phyloP scores from a whole-genome alignment of 2,329 filamentous ascomycete genomes.

The Neonectria neomacrospora region DNA sequence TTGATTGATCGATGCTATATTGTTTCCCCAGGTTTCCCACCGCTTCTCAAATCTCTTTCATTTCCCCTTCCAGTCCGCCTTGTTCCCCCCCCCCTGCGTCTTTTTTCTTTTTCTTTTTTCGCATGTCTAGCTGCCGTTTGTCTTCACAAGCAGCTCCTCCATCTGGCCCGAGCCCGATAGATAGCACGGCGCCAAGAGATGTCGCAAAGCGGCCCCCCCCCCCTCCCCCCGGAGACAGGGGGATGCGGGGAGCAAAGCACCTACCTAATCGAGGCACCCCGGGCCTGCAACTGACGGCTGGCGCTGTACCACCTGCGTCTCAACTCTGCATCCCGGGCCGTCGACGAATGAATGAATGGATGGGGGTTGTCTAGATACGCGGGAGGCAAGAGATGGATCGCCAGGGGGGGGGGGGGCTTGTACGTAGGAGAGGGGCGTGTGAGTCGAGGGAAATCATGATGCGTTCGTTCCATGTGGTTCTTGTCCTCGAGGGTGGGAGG shows the following conservation, averaged over 20 bases:
- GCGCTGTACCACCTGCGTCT: not conserved
- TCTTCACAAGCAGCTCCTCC: not conserved
- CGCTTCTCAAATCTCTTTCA: not conserved
- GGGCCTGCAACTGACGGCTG: not conserved
- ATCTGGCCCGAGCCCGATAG: too few relatives aligned
- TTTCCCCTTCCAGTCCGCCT: not conserved
- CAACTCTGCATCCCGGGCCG: too few relatives aligned
- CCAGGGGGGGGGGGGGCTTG: too few relatives aligned
- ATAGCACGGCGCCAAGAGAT: constrained; percentile 22
- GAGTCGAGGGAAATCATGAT: too few relatives aligned
- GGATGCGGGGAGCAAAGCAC: constrained; percentile 10
- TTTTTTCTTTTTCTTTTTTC: not conserved
- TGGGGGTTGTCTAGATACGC: too few relatives aligned
- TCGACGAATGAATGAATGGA: too few relatives aligned
- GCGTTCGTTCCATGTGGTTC: too few relatives aligned
- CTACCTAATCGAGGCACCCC: constrained; percentile 20
- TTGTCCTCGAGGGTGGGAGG: too few relatives aligned
- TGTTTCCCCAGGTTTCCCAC: not conserved
- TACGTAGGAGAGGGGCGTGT: too few relatives aligned
- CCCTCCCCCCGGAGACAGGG: not conserved
- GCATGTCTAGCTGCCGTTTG: too few relatives aligned
- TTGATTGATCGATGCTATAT: not conserved
- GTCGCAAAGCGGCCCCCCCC: too few relatives aligned
- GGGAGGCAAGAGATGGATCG: too few relatives aligned
- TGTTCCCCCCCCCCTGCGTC: not conserved